A percentile compares a stretch with the other conserved stretches of the same genome.
Evolutionary conservation across 1,284 basidiomycete genomes (phyloP).

Genomic region (Ceratobasidium sp.): DNA sequence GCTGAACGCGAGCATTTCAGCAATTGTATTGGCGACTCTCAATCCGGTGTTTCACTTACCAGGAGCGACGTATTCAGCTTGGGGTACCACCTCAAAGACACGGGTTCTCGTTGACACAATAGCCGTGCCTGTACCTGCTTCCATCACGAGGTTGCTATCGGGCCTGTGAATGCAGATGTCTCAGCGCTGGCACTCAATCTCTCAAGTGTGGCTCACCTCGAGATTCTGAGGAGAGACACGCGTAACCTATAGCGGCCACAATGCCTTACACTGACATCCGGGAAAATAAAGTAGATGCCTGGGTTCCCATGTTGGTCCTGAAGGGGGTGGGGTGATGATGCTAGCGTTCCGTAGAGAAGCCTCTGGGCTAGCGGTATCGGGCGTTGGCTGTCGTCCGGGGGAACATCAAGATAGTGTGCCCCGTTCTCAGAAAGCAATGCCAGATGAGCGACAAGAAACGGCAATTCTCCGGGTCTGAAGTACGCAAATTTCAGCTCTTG

Average conservation of each 20-base stretch:
- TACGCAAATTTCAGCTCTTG: constrained; percentile 7
- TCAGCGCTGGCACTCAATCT: constrained; percentile 10
- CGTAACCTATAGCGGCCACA: constrained; percentile 78
- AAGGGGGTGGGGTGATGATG: constrained; percentile 78
- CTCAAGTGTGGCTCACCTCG: constrained; percentile 63
- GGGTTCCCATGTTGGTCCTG: constrained; percentile 77
- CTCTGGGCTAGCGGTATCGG: constrained; percentile 55
- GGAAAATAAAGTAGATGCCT: constrained; percentile 86
- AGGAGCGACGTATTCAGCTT: constrained; percentile 76
- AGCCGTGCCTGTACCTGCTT: constrained; percentile 60
- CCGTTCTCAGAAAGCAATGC: constrained; percentile 73
- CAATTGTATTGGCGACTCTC: background rate
- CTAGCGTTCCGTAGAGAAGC: constrained; percentile 82
- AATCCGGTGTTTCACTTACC: constrained; percentile 58
- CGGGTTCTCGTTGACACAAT: constrained; percentile 74
- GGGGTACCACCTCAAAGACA: constrained; percentile 77
- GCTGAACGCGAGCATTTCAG: constrained; percentile 44
- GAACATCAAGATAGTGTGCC: constrained; percentile 43
- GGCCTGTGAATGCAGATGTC: background rate
- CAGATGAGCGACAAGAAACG: constrained; percentile 82
- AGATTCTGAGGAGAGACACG: constrained; percentile 76
- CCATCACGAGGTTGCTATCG: constrained; percentile 37
- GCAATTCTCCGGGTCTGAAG: constrained; percentile 72
- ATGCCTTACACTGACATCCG: constrained; percentile 84
- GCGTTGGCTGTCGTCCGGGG: constrained; percentile 37